Conservation (phyloP, 75 land plant species). For the Pinus taeda region DNA sequence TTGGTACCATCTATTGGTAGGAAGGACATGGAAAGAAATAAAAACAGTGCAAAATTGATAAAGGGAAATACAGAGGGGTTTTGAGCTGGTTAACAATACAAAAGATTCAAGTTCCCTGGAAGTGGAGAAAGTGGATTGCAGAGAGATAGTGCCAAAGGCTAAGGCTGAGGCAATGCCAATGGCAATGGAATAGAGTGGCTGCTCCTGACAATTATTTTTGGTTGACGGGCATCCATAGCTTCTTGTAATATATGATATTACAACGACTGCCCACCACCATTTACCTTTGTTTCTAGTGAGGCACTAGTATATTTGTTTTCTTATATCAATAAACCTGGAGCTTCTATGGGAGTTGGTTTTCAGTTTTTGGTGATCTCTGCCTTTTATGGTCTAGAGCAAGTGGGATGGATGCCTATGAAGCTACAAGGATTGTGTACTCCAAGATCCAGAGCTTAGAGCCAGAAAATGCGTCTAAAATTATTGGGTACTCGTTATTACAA, state of each 20-base stretch:
- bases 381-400: neutral
- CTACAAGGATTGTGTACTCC: slow-evolving; percentile 69
- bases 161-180: neutral
- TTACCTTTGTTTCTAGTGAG: neutral
- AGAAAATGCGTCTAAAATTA: slow-evolving; percentile 87
- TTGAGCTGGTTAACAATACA: no score
- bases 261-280: neutral
- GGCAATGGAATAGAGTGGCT: slow-evolving; percentile 4
- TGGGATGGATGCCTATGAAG: slow-evolving; percentile 93
- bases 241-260: neutral
- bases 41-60: no score
- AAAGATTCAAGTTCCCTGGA: no score
- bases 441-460: slow-evolving; percentile 85
- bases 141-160: slow-evolving; percentile 9
- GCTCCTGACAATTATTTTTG: neutral
- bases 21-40: no score
- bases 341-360: neutral
- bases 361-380: neutral
- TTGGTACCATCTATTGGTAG: no score
- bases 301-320: neutral
- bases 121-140: no score
- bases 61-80: no score
- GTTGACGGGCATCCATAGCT: slow-evolving; percentile 5
- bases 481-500: slow-evolving; percentile 81
- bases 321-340: neutral